Conservation (phyloP, 345 rosid species). For the Salix purpurea region DNA sequence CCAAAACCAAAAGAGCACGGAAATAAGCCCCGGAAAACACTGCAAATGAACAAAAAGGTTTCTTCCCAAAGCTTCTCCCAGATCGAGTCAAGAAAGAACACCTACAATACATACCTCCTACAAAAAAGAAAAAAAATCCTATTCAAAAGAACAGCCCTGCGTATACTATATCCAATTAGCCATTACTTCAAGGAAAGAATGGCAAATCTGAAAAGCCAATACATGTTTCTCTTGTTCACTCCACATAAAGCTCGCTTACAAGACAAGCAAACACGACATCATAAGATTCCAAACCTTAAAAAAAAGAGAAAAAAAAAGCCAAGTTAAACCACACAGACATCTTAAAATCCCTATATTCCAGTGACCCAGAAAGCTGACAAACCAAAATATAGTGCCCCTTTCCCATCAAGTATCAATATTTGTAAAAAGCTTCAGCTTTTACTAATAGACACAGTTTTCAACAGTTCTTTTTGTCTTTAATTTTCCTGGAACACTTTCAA, state of each 20-base stretch:
- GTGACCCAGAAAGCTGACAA: neutral
- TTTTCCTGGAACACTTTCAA: neutral
- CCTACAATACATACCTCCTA: slow-evolving; percentile 28
- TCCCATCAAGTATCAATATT: neutral
- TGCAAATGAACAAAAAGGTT: slow-evolving; percentile 30
- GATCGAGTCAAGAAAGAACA: slow-evolving; percentile 23
- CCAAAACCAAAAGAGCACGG: slow-evolving; percentile 1
- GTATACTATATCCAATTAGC: slow-evolving; percentile 12
- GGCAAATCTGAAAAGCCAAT: slow-evolving; percentile 19
- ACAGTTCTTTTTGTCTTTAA: neutral
- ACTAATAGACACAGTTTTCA: neutral
- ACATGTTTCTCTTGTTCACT: slow-evolving; percentile 11
- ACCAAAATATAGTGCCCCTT: neutral
- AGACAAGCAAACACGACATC: slow-evolving; percentile 37
- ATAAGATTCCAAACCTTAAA: slow-evolving; percentile 21
- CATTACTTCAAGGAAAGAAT: slow-evolving; percentile 42
- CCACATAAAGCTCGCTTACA: slow-evolving; percentile 34
- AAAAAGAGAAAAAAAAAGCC: slow-evolving; percentile 15
- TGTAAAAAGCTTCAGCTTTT: neutral
- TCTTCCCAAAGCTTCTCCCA: slow-evolving; percentile 30
- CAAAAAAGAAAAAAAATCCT: neutral
- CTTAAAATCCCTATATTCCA: neutral
- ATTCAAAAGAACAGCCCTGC: slow-evolving; percentile 14
- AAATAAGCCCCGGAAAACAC: slow-evolving; percentile 35
- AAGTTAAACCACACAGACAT: slow-evolving; percentile 7